Conservation (phyloP, 495 filamentous ascomycete genomes). For the Chaetomidium leptoderma region DNA sequence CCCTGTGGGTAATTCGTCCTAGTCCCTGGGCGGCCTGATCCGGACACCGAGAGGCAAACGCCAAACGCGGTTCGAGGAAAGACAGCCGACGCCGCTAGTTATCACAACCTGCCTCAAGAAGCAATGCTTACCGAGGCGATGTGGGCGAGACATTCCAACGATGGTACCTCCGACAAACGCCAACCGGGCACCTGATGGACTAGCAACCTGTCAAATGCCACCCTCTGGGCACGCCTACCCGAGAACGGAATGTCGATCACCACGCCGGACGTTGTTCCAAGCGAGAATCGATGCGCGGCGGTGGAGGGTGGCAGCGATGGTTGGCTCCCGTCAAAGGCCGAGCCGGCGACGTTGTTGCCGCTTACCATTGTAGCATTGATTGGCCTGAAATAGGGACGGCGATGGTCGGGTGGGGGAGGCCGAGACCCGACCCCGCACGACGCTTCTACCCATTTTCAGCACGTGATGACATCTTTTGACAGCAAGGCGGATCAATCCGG, state of each 20-base stretch:
- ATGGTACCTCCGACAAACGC: slow-evolving; percentile 2
- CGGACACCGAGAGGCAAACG: slow-evolving; percentile 6
- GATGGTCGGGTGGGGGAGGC: neutral
- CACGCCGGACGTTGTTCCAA: neutral
- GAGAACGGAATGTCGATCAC: neutral
- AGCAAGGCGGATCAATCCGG: neutral
- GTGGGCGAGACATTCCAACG: neutral
- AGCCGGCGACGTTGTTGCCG: neutral
- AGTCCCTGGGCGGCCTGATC: neutral
- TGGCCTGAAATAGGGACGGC: neutral
- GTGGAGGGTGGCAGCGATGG: neutral
- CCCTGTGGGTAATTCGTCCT: neutral
- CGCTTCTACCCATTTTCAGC: neutral
- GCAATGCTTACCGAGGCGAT: slow-evolving; percentile 10
- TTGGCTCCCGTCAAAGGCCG: slow-evolving; percentile 1
- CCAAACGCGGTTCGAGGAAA: neutral
- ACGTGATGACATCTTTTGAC: neutral
- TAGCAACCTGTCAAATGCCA: neutral
- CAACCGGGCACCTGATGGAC: neutral
- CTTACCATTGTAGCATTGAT: neutral
- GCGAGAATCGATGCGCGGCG: neutral
- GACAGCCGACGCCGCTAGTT: neutral
- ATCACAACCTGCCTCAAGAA: slow-evolving; percentile 16
- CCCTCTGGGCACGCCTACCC: neutral
- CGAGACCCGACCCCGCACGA: neutral